Evolutionary conservation across 2,329 filamentous ascomycete species (phyloP), one percentile per base, ranked within the genome.

Genomic region (Camillea tinctor): DNA sequence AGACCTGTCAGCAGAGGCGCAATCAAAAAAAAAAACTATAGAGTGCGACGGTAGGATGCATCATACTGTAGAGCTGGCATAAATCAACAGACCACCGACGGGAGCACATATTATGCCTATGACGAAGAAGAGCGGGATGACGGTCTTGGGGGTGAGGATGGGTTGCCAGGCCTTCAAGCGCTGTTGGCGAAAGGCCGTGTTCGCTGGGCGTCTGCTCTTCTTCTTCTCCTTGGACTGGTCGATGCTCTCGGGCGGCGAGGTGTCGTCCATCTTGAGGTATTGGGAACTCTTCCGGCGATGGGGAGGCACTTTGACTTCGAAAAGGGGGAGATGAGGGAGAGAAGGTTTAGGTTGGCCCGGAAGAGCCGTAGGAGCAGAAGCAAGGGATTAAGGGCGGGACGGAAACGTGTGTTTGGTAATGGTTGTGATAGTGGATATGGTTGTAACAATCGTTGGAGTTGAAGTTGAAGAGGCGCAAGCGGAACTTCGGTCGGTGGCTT

Each of bases 81-180:
- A 97, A 57, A 97, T 80, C 54, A 98, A 80, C 53, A 95, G 78
- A 55, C 92, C 94, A 50, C 94, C 94, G 66, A 98, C 93, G 58
- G 94, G 93, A 36, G 93, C 93, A 75, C 97, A 97, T 74, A 98
- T 92, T 61, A 92, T 79, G 50, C 90, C 90, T 69, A 93, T 82
- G 52, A 84, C 83, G 74, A 93, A 92, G 77, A 93, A 92, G 57
- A 93, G 81, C 52, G 72, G 72, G 57, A 74, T 71, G 55, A 74
- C 72, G 55, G 93, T 97, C 80, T 97, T 97, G 1, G 94, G 94
- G 3, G 94, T 98, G 55, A 97, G 82, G 72, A 98, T 97, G 44
- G 94, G 94, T 90, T 99, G 95, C 95, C 95, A 99, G 80, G 95
- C 95, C 80, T 98, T 97, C 76, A 99, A 80, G 74, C 95, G 88